Percentiles rank a stretch among this genome's conserved stretches.
These are phyloP conservation scores for bread wheat (Triticum aestivum) DNA, from an alignment of 176 grass and related monocot genomes.

Conservation along the genomic window DNA sequence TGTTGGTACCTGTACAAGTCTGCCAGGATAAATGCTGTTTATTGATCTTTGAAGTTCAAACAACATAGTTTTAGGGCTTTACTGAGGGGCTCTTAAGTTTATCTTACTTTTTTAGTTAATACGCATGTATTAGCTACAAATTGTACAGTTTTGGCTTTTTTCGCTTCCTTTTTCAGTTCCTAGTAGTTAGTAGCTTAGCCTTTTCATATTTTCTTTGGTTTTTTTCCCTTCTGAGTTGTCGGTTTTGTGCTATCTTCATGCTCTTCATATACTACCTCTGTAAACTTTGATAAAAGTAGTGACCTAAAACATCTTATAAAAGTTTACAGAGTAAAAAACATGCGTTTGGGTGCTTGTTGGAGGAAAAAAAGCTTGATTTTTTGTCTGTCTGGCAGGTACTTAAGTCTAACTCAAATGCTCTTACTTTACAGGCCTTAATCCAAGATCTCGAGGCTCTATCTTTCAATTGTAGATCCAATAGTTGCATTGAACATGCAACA, in stretches of 20 bases:
- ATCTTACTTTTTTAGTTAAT: not conserved
- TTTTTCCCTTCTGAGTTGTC: not conserved
- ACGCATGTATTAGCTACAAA: not conserved
- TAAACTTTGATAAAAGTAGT: too few relatives aligned
- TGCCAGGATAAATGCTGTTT: not conserved
- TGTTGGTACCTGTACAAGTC: not conserved
- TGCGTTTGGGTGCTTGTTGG: not conserved
- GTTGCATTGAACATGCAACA: slow-evolving; percentile 90
- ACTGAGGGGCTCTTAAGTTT: slow-evolving; percentile 17
- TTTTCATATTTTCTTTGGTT: too few relatives aligned
- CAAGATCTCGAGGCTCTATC: slow-evolving; percentile 73
- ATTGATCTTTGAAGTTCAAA: not conserved
- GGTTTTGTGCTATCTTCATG: not conserved
- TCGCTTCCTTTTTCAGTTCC: not conserved
- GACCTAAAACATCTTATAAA: too few relatives aligned
- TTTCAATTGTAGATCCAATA: slow-evolving; percentile 84
- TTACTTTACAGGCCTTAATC: slow-evolving; percentile 64
- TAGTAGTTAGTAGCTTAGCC: not conserved
- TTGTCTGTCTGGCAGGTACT: not conserved
- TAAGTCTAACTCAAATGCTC: slow-evolving; percentile 18
- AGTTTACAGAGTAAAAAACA: not conserved
- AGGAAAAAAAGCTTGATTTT: not conserved
- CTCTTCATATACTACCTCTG: not conserved
- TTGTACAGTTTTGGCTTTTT: not conserved
- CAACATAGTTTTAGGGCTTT: slow-evolving; percentile 11